These are phyloP conservation scores for Dryas drummondii DNA, from an alignment of 306 rosid genomes.

Conservation along the genomic window DNA sequence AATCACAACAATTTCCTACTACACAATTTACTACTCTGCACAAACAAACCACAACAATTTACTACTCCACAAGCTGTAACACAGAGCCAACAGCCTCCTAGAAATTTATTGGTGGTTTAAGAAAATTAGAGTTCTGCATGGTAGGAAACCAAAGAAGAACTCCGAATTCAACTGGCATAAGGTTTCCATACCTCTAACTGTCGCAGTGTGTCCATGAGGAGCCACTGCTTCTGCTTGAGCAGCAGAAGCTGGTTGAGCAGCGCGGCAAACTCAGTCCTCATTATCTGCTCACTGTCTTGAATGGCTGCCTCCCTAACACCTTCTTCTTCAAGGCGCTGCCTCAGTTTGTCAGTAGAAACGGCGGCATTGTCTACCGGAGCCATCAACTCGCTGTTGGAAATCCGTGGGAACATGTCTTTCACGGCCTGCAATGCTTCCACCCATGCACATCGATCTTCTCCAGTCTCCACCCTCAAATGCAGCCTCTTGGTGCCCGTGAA, in stretches of 20 bases:
- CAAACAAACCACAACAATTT: slow-evolving; percentile 18
- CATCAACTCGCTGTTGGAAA: slow-evolving; percentile 95
- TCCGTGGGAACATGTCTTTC: slow-evolving; percentile 91
- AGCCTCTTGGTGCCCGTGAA: slow-evolving; percentile 94
- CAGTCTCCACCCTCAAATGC: slow-evolving; percentile 87
- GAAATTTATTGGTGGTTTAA: slow-evolving; percentile 26
- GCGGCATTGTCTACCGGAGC: slow-evolving; percentile 75
- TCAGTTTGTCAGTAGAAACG: slow-evolving; percentile 72
- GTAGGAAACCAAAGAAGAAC: slow-evolving; percentile 33
- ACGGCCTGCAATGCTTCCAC: slow-evolving; percentile 96
- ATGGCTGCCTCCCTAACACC: slow-evolving; percentile 69
- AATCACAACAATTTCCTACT: background rate
- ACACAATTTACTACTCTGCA: background rate
- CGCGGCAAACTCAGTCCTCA: slow-evolving; percentile 75
- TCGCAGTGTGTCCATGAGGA: slow-evolving; percentile 75
- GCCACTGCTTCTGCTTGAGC: slow-evolving; percentile 91
- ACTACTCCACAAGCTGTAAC: slow-evolving; percentile 5
- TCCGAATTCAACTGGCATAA: slow-evolving; percentile 30
- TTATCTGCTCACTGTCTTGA: slow-evolving; percentile 84
- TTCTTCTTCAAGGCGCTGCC: slow-evolving; percentile 67
- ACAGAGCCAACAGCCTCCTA: slow-evolving; percentile 20
- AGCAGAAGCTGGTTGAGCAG: slow-evolving; percentile 72
- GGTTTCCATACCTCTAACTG: slow-evolving; percentile 85
- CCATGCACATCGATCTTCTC: slow-evolving; percentile 83
- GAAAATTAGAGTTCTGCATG: slow-evolving; percentile 10